Base-by-base conservation (phyloP, 2,329 filamentous ascomycete genomes). In the Monosporascus sp. region DNA sequence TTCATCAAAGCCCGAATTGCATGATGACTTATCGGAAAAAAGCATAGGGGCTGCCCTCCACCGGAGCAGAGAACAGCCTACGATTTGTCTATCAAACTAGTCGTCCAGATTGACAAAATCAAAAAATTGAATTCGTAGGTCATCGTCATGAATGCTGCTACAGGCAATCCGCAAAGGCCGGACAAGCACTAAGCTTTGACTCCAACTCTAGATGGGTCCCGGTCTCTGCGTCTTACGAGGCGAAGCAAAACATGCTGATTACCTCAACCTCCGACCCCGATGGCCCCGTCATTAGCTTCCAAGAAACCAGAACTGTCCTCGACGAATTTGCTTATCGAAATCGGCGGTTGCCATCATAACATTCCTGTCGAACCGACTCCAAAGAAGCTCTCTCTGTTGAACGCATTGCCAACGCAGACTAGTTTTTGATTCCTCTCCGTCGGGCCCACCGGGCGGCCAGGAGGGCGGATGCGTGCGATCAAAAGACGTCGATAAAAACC, bases 401-500 rank as follows among this genome's bases (percentile, higher is more conserved):
- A 77, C 81, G 87, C 90, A 90, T 82, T 86, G 83, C 86, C 88
- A 85, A 89, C 88, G 71, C 79, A 86, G 90, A 96, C 87, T 85
- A 76, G 90, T 94, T 91, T 97, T 96, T 96, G 87, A 56, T 88
- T 92, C 87, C 88, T 86, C 87, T 85, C 84, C 84, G 66, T 65
- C 68, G 62, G 58, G 65, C 64, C 62, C 51, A 63, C 7, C 52
- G 63, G 67, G 68, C 66, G 64, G 68, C 64, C 68, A 72, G 82
- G 83, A 86, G 84, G 87, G 87, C 85, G 73, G 76, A 75, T 67
- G 66, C 76, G 78, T 85, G 81, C 90, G 90, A 82, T 88, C 90
- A 96, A 97, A 96, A 84, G 74, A 92, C 90, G 86, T 95, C 90
- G 81, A 79, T 80, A 96, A 97, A 97, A 96, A 84, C 84, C 90